Evolutionary conservation across 345 rosid genomes (phyloP), one percentile per base, ranked within the genome.

Genomic region (Xanthoceras sorbifolium): DNA sequence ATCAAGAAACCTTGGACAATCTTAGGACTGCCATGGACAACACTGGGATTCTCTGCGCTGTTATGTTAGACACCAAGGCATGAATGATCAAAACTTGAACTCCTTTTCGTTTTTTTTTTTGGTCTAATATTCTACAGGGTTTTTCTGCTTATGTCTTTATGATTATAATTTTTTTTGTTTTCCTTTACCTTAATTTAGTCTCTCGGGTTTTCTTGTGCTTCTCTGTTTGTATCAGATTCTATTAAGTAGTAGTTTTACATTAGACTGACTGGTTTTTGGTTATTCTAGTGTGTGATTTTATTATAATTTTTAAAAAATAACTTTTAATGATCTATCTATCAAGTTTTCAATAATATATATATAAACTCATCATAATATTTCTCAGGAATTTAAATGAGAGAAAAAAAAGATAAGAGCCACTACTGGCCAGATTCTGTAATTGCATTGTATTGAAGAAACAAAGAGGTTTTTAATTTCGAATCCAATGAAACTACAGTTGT

Each of bases 1-100:
- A 90, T 42, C 93, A 87, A 20, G 88, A 87, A 69, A 90, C 92
- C 9, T 86, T 88, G n/a, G 82, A 90, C 20, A 90, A 90, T 82
- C 91, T 89, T 5, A 73, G 79, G 55, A 77, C 75, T 17, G 86
- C 86, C 55, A 78, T 80, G 81, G 26, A 32, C 54, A 81, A 81
- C 64, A 79, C 85, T 32, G 76, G 78, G 55, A 71, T 83, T 15
- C 81, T 78, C 23, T 85, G 85, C 25, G 88, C 88, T 18, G 86
- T 83, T 70, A 83, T 85, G 88, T 67, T 85, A 48, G 88, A 85
- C 76, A 83, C 86, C 11, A 85, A 85, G 86, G 88, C 66, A 63
- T n/a, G 18, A 38, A 63, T n/a, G 18, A 38, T 28, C 73, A n/a
- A 26, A 54, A 28, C 38, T 14, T 64, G 1, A 17, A 57, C 22